Conservation (phyloP, 257 asterid genomes). For the Prunella vulgaris region DNA sequence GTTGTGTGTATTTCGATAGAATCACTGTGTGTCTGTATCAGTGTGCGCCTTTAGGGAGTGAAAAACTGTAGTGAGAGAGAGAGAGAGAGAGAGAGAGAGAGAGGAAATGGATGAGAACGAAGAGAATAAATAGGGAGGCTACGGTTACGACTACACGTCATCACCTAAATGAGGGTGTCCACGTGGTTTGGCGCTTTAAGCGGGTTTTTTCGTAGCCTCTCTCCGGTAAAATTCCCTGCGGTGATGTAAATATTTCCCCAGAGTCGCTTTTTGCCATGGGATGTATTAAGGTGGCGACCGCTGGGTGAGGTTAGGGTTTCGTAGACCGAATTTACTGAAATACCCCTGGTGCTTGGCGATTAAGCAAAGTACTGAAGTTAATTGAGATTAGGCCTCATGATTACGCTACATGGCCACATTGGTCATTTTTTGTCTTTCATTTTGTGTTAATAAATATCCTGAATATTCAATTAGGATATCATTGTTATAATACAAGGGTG, state of each 20-base stretch:
- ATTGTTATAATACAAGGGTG: too few species aligned
- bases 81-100: constrained; percentile 20
- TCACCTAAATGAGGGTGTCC: constrained; percentile 26
- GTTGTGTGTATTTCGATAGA: constrained; percentile 5
- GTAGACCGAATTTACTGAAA: constrained; percentile 14
- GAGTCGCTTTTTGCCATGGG: not conserved
- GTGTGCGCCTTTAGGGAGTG: constrained; percentile 9
- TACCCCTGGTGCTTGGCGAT: constrained; percentile 19
- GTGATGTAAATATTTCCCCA: not conserved
- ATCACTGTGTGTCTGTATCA: constrained; percentile 23
- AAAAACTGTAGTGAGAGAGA: constrained; percentile 24
- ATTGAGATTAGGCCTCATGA: constrained; percentile 3
- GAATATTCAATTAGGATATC: too few species aligned
- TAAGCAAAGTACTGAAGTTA: constrained; percentile 3
- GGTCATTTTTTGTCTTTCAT: too few species aligned
- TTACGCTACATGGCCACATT: not conserved
- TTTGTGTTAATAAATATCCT: too few species aligned
- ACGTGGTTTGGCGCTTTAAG: constrained; percentile 48
- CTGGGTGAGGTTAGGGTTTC: constrained; percentile 37
- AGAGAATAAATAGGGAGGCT: constrained; percentile 58
- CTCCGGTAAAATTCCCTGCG: constrained; percentile 9
- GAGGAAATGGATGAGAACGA: constrained; percentile 42
- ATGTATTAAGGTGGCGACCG: not conserved
- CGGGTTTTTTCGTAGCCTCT: constrained; percentile 15
- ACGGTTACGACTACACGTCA: constrained; percentile 52